A percentile compares a stretch with the other conserved stretches of the same genome.
Conservation (phyloP, 1,284 basidiomycete genomes). For the Peniophora sp. region DNA sequence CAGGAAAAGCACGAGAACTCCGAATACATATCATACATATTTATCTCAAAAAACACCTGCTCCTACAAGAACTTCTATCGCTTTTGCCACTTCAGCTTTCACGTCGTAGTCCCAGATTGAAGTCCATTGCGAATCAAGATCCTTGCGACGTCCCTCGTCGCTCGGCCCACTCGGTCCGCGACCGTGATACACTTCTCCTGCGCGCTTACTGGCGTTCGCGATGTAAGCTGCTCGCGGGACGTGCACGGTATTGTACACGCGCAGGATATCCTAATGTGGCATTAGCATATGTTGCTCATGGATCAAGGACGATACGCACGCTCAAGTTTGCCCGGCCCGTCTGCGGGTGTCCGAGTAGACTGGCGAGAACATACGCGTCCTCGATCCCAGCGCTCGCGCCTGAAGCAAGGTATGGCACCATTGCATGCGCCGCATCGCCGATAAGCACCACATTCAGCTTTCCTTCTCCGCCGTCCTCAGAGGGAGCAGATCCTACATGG, state of each 20-base stretch:
- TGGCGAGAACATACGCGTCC: conserved; percentile 44
- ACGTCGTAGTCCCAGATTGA: not conserved
- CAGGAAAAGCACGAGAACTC: too few relatives aligned
- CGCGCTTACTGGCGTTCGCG: not conserved
- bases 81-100: not conserved
- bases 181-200: not conserved
- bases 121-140: not conserved
- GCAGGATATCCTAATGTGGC: not conserved
- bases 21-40: too few relatives aligned
- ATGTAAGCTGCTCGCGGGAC: not conserved
- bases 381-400: conserved; percentile 61
- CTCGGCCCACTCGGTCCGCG: not conserved
- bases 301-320: not conserved
- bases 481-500: conserved; percentile 23
- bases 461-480: too few relatives aligned
- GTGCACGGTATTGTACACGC: not conserved
- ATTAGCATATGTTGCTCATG: not conserved
- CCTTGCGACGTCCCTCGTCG: not conserved
- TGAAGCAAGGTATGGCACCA: conserved; percentile 53
- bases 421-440: conserved; percentile 58
- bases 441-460: conserved; percentile 27
- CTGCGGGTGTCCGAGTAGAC: conserved; percentile 38
- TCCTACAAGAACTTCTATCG: not conserved
- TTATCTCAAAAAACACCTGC: too few relatives aligned
- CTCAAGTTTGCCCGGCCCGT: conserved; percentile 19